Conservation (phyloP, 768 basidiomycete species). For the Leccinum boreale region DNA sequence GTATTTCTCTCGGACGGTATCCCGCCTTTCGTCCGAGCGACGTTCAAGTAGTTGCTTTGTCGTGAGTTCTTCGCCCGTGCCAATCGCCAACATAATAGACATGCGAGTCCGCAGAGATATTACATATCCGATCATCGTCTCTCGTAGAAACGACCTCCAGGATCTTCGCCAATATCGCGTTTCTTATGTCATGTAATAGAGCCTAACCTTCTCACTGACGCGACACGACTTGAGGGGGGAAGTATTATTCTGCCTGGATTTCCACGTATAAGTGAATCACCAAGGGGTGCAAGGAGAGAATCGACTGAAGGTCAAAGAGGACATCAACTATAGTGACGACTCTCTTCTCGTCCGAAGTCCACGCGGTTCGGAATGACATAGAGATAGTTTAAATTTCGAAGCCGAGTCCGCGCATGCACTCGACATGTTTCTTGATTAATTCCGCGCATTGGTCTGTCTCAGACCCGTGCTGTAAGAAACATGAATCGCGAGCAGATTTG, state of each 20-base stretch:
- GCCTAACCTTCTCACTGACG: neutral
- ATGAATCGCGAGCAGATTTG: constrained; percentile 89
- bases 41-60: too few relatives aligned
- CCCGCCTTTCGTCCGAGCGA: too few relatives aligned
- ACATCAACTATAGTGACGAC: neutral
- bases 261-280: neutral
- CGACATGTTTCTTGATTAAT: constrained; percentile 73
- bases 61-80: too few relatives aligned
- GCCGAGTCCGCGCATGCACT: constrained; percentile 89
- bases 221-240: neutral
- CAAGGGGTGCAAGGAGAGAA: neutral
- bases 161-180: too few relatives aligned
- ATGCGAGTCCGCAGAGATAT: too few relatives aligned
- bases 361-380: neutral
- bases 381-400: constrained; percentile 63
- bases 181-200: neutral
- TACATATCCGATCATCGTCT: too few relatives aligned
- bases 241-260: neutral
- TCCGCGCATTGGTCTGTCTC: constrained; percentile 80
- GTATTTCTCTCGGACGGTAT: too few relatives aligned
- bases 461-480: constrained; percentile 72
- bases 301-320: neutral
- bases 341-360: neutral
- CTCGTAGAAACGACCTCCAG: too few relatives aligned
- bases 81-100: too few relatives aligned